Base-by-base conservation (phyloP, 2,329 filamentous ascomycete genomes). In the Nigrospora sphaerica region DNA sequence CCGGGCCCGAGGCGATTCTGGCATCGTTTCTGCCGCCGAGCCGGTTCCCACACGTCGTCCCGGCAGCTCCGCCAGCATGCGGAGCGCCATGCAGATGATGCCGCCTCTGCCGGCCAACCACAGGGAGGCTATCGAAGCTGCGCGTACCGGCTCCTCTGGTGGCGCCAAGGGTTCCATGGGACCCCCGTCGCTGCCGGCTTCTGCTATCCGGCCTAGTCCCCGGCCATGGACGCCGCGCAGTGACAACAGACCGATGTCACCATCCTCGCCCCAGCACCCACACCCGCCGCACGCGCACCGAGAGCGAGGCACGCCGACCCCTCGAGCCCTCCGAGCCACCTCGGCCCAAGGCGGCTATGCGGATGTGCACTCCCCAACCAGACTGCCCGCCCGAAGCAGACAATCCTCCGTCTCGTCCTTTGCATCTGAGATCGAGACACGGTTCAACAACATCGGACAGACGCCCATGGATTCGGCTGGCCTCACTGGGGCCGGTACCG, bases 321-420 rank as follows among this genome's bases (percentile, higher is more conserved):
- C 83, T 44, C 73, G 73, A 34, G 66, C 69, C 39, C 61, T 60
- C 46, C 72, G 75, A 48, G 65, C 68, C 42, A 67, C 69, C 52
- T 68, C 73, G 42, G 65, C 71, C 43, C 74, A 74, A 32, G 77
- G 71, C 23, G 18, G 35, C 36, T 64, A 65, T 19, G 62, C 62
- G 3, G 72, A 77, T 49, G 49, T 73, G 42, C 68, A 80, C 12
- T 77, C 77, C 5, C 71, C 76, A 2, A 67, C 70, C 3, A 68
- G 67, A 49, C 54, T 67, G 42, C 62, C 62, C 10, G 58, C 61
- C 49, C 56, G 64, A 57, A 75, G 73, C 54, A 80, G 86, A 38
- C 82, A 87, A 53, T 95, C 90, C 3, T 98, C 93, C 0, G 81
- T 97, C 7, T 95, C 93, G 0, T 97, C 93, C 0, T 98, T 98